phyloP scores from a whole-genome alignment of 805 yeast species.

The Sugiyamaella floridensis region DNA sequence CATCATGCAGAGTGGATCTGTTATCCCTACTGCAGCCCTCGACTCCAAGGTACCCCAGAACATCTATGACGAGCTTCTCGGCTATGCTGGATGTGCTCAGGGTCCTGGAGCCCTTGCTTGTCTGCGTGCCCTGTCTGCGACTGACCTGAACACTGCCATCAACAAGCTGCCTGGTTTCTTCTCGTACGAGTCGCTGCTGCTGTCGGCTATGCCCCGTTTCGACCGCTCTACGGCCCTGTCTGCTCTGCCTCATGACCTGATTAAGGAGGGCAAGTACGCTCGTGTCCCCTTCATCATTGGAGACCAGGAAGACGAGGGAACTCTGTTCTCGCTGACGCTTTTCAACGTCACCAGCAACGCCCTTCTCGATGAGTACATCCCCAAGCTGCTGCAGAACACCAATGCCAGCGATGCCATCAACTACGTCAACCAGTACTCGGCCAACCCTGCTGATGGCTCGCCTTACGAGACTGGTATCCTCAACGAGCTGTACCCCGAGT shows the following conservation, averaged over 20 bases:
- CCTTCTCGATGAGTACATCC: conserved; percentile 2
- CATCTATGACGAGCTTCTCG: conserved; percentile 8
- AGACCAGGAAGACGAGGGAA: conserved; percentile 17
- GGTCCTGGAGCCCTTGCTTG: conserved; percentile 6
- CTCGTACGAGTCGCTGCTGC: conserved; percentile 7
- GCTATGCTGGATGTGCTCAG: conserved; percentile 6
- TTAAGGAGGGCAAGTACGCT: conserved; percentile 9
- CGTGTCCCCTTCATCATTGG: conserved; percentile 15
- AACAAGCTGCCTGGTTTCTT: conserved; percentile 5
- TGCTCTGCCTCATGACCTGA: conserved; percentile 2
- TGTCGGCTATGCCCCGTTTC: conserved; percentile 12
- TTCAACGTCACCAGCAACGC: conserved; percentile 7
- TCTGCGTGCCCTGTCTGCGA: conserved; percentile 11
- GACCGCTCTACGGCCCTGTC: conserved; percentile 8
- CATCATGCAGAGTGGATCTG: conserved; percentile 16
- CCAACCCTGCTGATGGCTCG: conserved; percentile 11
- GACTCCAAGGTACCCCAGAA: conserved; percentile 6
- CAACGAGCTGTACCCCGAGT: conserved; percentile 11
- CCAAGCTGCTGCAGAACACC: not conserved
- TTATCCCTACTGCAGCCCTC: conserved; percentile 2
- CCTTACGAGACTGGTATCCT: conserved; percentile 11
- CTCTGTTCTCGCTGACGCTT: conserved; percentile 10
- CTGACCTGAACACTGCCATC: conserved; percentile 7
- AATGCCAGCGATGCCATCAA: not conserved
- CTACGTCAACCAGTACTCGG: conserved; percentile 10